Evolutionary conservation across 116 monocot genomes (phyloP).

Genomic region (Papilionanthe hybrid): DNA sequence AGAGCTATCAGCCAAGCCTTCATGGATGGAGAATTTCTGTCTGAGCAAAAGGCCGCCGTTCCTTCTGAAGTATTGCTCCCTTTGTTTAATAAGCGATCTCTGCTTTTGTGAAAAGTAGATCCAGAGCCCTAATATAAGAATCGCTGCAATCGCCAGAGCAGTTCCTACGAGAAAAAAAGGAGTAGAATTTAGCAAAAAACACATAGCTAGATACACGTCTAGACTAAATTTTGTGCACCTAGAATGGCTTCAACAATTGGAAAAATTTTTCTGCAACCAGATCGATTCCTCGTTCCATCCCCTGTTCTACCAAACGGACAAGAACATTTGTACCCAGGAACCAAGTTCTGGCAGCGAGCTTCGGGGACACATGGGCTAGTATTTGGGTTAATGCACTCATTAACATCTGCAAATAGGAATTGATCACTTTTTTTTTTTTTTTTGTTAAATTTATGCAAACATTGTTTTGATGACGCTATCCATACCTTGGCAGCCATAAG

Average conservation of each 20-base stretch:
- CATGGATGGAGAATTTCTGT: constrained; percentile 20
- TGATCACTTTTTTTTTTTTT: too few relatives aligned
- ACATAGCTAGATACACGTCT: too few relatives aligned
- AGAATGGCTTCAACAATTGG: constrained; percentile 19
- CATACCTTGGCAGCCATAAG: constrained; percentile 26
- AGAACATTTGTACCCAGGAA: constrained; percentile 26
- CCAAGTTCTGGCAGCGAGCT: constrained; percentile 24
- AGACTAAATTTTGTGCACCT: too few relatives aligned
- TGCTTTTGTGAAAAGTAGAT: constrained; percentile 17
- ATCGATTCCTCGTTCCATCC: constrained; percentile 35
- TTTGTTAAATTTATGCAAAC: too few relatives aligned
- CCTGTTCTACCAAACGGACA: constrained; percentile 43
- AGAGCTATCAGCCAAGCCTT: constrained; percentile 10
- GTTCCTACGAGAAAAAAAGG: too few relatives aligned
- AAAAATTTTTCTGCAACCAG: constrained; percentile 28
- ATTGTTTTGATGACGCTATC: not conserved
- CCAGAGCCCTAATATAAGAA: too few relatives aligned
- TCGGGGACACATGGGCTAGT: constrained; percentile 18
- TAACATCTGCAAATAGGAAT: constrained; percentile 9
- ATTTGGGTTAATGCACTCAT: constrained; percentile 29
- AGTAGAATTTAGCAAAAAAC: too few relatives aligned
- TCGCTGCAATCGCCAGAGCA: too few relatives aligned
- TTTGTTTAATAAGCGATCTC: constrained; percentile 25
- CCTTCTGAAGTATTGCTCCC: constrained; percentile 28
- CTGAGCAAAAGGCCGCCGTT: constrained; percentile 43